Conservation (phyloP, 129 eudicot genomes). For the Centella asiatica region DNA sequence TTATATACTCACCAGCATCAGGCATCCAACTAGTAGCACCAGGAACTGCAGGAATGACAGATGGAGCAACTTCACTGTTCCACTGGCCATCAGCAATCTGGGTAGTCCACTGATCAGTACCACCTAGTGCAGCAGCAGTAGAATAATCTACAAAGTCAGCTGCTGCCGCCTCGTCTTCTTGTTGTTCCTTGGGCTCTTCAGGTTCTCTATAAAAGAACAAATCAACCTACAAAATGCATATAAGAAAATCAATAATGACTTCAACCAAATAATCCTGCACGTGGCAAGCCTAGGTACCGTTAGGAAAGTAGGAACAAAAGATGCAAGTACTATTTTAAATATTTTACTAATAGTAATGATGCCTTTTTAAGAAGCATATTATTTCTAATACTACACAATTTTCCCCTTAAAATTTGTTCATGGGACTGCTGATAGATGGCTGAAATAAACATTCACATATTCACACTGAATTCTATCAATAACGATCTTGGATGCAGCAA, state of each 20-base stretch:
- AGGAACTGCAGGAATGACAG: conserved; percentile 33
- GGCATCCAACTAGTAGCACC: conserved; percentile 32
- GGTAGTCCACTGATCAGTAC: conserved; percentile 44
- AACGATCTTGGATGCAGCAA: neutral
- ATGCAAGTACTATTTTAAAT: too few relatives aligned
- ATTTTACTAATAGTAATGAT: too few relatives aligned
- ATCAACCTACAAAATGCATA: conserved; percentile 52
- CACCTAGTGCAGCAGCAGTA: conserved; percentile 30
- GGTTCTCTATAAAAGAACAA: conserved; percentile 86
- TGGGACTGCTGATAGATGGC: too few relatives aligned
- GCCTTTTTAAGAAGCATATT: too few relatives aligned
- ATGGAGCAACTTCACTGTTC: conserved; percentile 25
- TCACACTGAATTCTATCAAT: neutral
- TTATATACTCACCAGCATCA: conserved; percentile 41
- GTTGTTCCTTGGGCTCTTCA: conserved; percentile 63
- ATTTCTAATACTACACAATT: too few relatives aligned
- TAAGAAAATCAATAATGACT: neutral
- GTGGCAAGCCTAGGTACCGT: too few relatives aligned
- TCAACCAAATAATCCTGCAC: neutral
- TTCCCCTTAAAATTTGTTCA: neutral
- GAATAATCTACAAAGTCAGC: conserved; percentile 46
- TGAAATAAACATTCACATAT: neutral
- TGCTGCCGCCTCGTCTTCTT: conserved; percentile 40
- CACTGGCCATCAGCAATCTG: conserved; percentile 42
- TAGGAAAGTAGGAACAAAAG: neutral